These are phyloP conservation scores for Cutaneotrichosporon mucoides DNA, from an alignment of 1,284 basidiomycete genomes.

Conservation along the genomic window DNA sequence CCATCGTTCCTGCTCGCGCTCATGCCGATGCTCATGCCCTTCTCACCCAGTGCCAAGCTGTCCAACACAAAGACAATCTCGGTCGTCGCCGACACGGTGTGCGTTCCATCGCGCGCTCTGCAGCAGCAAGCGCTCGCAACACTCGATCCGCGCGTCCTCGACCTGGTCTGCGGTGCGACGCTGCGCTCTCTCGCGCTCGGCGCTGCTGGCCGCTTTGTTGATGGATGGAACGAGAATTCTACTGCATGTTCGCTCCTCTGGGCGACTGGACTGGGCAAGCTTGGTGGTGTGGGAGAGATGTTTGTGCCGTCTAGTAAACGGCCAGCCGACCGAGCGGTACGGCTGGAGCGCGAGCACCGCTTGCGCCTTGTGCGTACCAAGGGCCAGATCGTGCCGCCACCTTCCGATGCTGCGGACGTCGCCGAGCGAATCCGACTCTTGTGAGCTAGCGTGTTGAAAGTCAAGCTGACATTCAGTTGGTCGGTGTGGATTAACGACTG, in stretches of 20 bases:
- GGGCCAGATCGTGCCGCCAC: constrained; percentile 25
- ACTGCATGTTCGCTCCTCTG: constrained; percentile 22
- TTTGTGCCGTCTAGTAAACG: constrained; percentile 13
- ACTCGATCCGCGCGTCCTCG: constrained; percentile 34
- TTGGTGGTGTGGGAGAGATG: constrained; percentile 28
- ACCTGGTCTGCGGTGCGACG: constrained; percentile 31
- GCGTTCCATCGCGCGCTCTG: constrained; percentile 21
- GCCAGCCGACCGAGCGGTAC: constrained; percentile 10
- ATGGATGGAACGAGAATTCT: constrained; percentile 37
- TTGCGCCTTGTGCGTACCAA: constrained; percentile 25
- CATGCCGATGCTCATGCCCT: constrained; percentile 23
- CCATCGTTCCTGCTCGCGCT: constrained; percentile 33
- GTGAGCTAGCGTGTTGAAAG: constrained; percentile 23
- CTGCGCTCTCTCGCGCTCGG: constrained; percentile 26
- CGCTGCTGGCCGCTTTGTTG: constrained; percentile 32
- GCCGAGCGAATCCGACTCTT: constrained; percentile 40
- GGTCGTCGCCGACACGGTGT: constrained; percentile 7
- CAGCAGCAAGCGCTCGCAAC: constrained; percentile 23
- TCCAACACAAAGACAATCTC: constrained; percentile 2
- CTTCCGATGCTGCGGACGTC: constrained; percentile 22
- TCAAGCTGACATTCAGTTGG: constrained; percentile 31
- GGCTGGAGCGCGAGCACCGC: constrained; percentile 20
- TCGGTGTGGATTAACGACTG: constrained; percentile 29
- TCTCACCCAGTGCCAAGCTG: constrained; percentile 16
- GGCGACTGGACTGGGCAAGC: constrained; percentile 34